phyloP scores from a whole-genome alignment of 495 filamentous ascomycete genomes.

The Haplographium delicatum region DNA sequence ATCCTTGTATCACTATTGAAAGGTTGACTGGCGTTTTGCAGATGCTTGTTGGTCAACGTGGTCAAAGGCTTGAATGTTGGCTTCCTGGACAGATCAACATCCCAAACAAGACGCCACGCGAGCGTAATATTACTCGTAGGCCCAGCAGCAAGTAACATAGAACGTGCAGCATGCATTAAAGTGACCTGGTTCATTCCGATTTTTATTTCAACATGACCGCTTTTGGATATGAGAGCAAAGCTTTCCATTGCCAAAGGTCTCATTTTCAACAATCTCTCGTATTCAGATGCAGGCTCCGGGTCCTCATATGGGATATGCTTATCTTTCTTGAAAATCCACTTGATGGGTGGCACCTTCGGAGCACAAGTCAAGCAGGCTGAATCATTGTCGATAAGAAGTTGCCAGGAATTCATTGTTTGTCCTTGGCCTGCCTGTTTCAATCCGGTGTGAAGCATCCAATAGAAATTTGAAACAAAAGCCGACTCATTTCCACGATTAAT shows the following conservation, averaged over 20 bases:
- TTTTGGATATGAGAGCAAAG: slow-evolving; percentile 31
- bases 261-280: slow-evolving; percentile 33
- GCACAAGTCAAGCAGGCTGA: slow-evolving; percentile 30
- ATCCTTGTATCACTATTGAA: slow-evolving; percentile 26
- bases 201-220: slow-evolving; percentile 28
- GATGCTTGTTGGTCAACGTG: slow-evolving; percentile 40
- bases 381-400: background rate
- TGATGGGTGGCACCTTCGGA: slow-evolving; percentile 26
- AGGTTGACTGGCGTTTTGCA: slow-evolving; percentile 32
- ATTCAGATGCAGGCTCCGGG: slow-evolving; percentile 27
- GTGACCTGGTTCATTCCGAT: slow-evolving; percentile 52
- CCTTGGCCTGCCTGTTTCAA: slow-evolving; percentile 10
- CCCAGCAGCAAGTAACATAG: slow-evolving; percentile 5
- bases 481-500: background rate
- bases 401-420: slow-evolving; percentile 7
- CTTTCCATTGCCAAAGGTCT: slow-evolving; percentile 43
- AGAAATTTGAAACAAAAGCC: slow-evolving; percentile 13
- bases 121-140: slow-evolving; percentile 17
- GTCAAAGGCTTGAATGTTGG: background rate
- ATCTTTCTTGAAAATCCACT: slow-evolving; percentile 26
- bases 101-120: slow-evolving; percentile 48
- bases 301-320: slow-evolving; percentile 33
- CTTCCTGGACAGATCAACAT: slow-evolving; percentile 26
- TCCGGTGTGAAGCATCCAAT: slow-evolving; percentile 34
- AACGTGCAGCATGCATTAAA: slow-evolving; percentile 50